These are phyloP conservation scores for Trifolium repens DNA, from an alignment of 306 rosid species.

Conservation along the genomic window DNA sequence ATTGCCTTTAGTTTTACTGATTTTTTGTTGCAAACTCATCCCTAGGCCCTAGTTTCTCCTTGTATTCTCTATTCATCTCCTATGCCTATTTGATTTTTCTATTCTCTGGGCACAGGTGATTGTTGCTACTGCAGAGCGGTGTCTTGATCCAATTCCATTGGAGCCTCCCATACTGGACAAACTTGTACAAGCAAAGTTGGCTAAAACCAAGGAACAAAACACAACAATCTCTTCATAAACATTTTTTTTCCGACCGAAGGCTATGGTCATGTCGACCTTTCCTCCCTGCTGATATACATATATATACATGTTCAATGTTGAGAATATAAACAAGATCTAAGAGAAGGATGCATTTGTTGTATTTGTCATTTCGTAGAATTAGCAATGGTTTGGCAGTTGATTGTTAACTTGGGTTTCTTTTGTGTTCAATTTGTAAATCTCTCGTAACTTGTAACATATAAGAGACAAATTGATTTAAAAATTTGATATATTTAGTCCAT, in stretches of 20 bases:
- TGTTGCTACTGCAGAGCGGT: conserved; percentile 88
- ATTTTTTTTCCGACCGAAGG: conserved; percentile 27
- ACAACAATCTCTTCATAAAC: conserved; percentile 52
- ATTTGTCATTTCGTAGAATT: conserved; percentile 29
- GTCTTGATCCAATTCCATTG: conserved; percentile 86
- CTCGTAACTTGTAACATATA: conserved; percentile 38
- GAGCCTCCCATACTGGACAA: conserved; percentile 89
- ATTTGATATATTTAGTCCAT: no score
- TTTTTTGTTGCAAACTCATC: background rate
- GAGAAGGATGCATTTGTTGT: conserved; percentile 25
- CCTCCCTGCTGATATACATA: conserved; percentile 4
- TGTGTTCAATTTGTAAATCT: conserved; percentile 44
- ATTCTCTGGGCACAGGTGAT: conserved; percentile 64
- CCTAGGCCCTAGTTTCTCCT: conserved; percentile 3
- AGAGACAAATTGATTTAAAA: no score
- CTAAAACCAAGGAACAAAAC: conserved; percentile 60
- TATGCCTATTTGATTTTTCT: conserved; percentile 12
- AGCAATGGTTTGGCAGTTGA: conserved; percentile 35
- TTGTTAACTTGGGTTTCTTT: background rate
- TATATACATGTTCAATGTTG: background rate
- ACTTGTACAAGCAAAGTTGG: conserved; percentile 82
- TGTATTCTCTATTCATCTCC: conserved; percentile 2
- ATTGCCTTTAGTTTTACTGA: background rate
- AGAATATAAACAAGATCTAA: background rate
- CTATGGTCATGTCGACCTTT: conserved; percentile 9